Evolutionary conservation across 1,139 yeast genomes (phyloP), one percentile per base, ranked within the genome.

Genomic region (Candida frijolesensis): DNA sequence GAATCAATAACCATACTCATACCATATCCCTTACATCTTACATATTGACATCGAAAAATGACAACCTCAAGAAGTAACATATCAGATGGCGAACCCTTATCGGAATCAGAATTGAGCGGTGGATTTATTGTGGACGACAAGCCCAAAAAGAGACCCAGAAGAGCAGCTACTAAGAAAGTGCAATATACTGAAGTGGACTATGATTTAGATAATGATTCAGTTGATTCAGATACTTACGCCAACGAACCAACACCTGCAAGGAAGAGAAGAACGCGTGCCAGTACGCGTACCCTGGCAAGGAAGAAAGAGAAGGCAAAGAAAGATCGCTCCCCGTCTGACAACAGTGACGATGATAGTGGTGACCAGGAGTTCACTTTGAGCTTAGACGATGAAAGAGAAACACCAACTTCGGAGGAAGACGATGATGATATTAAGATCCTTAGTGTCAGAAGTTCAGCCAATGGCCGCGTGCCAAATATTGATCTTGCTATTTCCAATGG

Each of bases 41-140:
- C 18, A 40, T 25, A 9, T 40, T 25, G 12, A n/a, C 14, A 10
- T 25, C 25, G 3, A 10, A 12, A 2, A 34, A 51, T 51, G 53
- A 30, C 48, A 22, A 48, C 45, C 7, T 30, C 49, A 35, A 40
- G 44, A 51, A 48, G 19, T 37, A 33, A 25, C 11, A 4, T 19
- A 34, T 15, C 45, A 29, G 40, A 40, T 3, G 22, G 35, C 25
- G 37, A 18, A 6, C 47, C 53, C 4, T 54, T 49, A 12, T 51
- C 54, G 8, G 58, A 50, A 14, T 53, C 58, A 2, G 60, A 54
- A 29, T n/a, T 43, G 12, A 74, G 62, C 4, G 82, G 82, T 2
- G 82, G 82, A 12, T 78, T 78, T 56, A 60, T 78, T 7, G 63
- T 65, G 4, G 68, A 73, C 53, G 81, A 78, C 56, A 69, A 72